phyloP scores from a whole-genome alignment of 441 rosid genomes.

The Erodium trifolium region DNA sequence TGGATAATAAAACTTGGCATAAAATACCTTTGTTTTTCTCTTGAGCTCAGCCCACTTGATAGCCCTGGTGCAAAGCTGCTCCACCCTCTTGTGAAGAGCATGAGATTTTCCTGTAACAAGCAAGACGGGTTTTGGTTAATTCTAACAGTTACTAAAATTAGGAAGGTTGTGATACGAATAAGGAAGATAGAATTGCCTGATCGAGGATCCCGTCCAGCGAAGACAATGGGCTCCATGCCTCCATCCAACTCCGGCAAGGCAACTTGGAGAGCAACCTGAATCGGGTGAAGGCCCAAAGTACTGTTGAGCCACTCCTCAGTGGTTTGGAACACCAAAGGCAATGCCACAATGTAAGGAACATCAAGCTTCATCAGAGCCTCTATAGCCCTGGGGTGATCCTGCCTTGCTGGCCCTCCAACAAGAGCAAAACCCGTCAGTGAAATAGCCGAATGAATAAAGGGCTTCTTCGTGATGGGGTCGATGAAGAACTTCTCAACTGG shows the following conservation, averaged over 20 bases:
- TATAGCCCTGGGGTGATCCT: conserved; percentile 93
- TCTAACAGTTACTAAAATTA: background rate
- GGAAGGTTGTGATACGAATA: too few species aligned
- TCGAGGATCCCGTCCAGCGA: conserved; percentile 96
- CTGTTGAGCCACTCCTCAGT: conserved; percentile 97
- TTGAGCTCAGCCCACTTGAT: conserved; percentile 95
- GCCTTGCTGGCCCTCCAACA: conserved; percentile 99
- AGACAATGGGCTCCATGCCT: conserved; percentile 97
- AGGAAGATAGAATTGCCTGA: conserved; percentile 43
- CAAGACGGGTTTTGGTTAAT: conserved; percentile 13
- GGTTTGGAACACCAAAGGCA: conserved; percentile 96
- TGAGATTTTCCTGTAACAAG: conserved; percentile 79
- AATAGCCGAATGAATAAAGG: conserved; percentile 66
- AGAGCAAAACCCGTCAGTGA: conserved; percentile 95
- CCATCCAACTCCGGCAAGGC: conserved; percentile 99
- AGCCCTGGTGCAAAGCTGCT: conserved; percentile 94
- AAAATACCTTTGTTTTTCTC: conserved; percentile 77
- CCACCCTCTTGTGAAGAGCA: conserved; percentile 99
- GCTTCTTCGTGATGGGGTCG: conserved; percentile 53
- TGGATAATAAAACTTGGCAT: too few species aligned
- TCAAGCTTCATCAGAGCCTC: conserved; percentile 86
- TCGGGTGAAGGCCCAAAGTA: conserved; percentile 90
- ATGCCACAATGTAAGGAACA: conserved; percentile 87
- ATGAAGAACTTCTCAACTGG: conserved; percentile 79
- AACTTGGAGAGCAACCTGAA: conserved; percentile 98